Evolutionary conservation across 2,329 filamentous ascomycete genomes (phyloP).

Genomic region (Tothia fuscella): DNA sequence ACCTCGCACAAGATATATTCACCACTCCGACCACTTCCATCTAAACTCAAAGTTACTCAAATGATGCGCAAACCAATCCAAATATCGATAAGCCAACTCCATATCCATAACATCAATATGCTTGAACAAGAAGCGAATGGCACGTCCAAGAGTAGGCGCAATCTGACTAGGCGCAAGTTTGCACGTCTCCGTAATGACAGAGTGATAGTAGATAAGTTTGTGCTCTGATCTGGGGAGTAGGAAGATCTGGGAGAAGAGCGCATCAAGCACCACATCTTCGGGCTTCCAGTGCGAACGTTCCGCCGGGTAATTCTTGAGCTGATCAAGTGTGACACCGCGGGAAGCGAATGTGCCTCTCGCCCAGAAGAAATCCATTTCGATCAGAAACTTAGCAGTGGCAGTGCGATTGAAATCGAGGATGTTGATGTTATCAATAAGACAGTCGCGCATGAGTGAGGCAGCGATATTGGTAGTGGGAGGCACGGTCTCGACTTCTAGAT

Average conservation of each 20-base stretch:
- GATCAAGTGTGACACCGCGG: slow-evolving; percentile 84
- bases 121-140: slow-evolving; percentile 83
- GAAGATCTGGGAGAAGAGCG: slow-evolving; percentile 90
- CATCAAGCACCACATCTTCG: slow-evolving; percentile 93
- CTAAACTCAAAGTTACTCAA: slow-evolving; percentile 98
- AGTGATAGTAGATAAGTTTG: slow-evolving; percentile 94
- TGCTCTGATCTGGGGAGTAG: slow-evolving; percentile 78
- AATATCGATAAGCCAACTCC: slow-evolving; percentile 73
- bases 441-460: slow-evolving; percentile 73
- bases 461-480: slow-evolving; percentile 65
- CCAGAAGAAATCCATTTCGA: slow-evolving; percentile 93
- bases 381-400: slow-evolving; percentile 73
- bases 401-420: slow-evolving; percentile 87
- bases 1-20: slow-evolving; percentile 18
- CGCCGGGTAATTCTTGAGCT: slow-evolving; percentile 55
- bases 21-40: slow-evolving; percentile 99
- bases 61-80: slow-evolving; percentile 97
- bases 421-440: slow-evolving; percentile 84
- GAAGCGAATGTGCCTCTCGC: slow-evolving; percentile 82
- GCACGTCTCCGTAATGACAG: slow-evolving; percentile 86
- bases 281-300: slow-evolving; percentile 84
- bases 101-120: slow-evolving; percentile 74
- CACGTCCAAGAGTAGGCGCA: slow-evolving; percentile 81
- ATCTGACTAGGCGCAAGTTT: slow-evolving; percentile 95
- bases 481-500: slow-evolving; percentile 81